Evolutionary conservation across 2,329 filamentous ascomycete species (phyloP), one percentile per base, ranked within the genome.

Genomic region (Orbilia blumenaviensis): DNA sequence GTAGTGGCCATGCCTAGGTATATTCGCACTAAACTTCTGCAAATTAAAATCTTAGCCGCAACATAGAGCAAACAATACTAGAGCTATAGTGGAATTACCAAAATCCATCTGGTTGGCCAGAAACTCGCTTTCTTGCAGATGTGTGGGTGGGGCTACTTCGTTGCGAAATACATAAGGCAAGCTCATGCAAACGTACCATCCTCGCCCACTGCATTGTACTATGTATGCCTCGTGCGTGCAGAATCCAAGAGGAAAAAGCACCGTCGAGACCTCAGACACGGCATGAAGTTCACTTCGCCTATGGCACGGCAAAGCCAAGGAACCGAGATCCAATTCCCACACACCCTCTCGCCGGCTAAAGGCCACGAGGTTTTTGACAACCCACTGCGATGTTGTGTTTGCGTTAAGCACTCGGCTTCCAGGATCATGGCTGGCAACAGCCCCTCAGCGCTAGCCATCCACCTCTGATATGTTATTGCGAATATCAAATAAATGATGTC

Each of bases 331-430:
- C 23, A 42, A 58, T 44, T 34, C 44, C 69, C 54, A 62, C 62
- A 52, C 62, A 54, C 62, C 54, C 42, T 61, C 48, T 44, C 16
- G 50, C 52, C 41, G 54, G 62, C 21, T 74, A 52, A 61, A 16
- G 48, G 72, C 72, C 72, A 76, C 72, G 72, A 68, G 72, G 72
- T 76, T 69, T 52, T 69, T 68, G 71, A 75, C 71, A 75, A 66
- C 62, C 71, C 56, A 58, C 41, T 23, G 27, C 16, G 21, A 75
- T 66, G 61, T 52, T 68, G 64, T 76, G 64, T 76, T 76, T 76
- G 72, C 72, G 71, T 60, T 67, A 75, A 63, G 21, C 16, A 25
- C 52, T 73, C 52, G 60, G 68, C 52, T 52, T 18, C 44, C 14
- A 9, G 48, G 48, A 9, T 54, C 27, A 12, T 5, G 34, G 46